Evolutionary conservation across 192 early-diverging fungal species (phyloP), one percentile per base, ranked within the genome.

Genomic region (Linnemannia schmuckeri): DNA sequence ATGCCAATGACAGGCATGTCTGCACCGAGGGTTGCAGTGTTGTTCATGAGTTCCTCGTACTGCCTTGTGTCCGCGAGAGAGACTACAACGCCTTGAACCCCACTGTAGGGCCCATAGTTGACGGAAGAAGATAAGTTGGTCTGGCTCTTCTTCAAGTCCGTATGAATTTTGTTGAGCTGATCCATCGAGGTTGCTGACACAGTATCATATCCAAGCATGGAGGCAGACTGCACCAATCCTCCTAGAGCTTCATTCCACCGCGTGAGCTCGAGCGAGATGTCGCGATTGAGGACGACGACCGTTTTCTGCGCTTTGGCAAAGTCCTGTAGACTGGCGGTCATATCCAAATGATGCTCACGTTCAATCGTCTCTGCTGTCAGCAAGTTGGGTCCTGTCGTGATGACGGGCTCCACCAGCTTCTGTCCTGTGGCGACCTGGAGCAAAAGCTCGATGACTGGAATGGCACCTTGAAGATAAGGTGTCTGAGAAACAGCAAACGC

Each of bases 181-280:
- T 13, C 30, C 24, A 69, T 78, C 0, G 85, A 81, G 4, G 85
- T 87, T 33, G 85, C 80, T 6, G 85, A 87, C 38, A 81, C 33
- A 6, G 79, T 87, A 42, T 81, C 72, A 47, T 55, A 87, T 20
- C 85, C 85, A 71, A 87, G 78, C 61, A 87, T 49, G 0, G 41
- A 18, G 18, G 76, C 76, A 2, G 85, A 79, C 20, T 87, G 76
- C 1, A 81, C 80, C 2, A 87, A 9, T 57, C 85, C 85, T 54
- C 85, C 85, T 6, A 81, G 52, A 1, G 80, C 79, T 70, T 87
- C 85, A 13, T 81, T 87, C 85, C 85, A 87, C 27, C 85, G 75
- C 8, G 85, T 81, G 12, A 44, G 3, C 30, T 78, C 85, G 10
- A 78, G 47, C 8, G 79, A 47, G 27, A 81, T 75, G 37, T 81